Conservation (phyloP, 352 stramenopile genomes). For the Poterioochromonas sp. region DNA sequence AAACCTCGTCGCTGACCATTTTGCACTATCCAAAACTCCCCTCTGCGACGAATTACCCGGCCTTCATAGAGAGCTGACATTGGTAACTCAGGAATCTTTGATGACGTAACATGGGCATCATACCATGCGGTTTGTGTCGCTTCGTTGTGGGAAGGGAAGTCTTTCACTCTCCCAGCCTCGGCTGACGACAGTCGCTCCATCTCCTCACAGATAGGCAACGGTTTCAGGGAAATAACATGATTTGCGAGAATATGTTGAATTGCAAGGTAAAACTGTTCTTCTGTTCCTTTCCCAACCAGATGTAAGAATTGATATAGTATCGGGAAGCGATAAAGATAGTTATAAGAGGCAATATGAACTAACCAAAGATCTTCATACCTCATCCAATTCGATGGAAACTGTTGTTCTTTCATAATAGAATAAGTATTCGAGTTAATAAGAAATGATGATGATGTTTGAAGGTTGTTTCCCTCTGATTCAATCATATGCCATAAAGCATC, state of each 20-base stretch:
- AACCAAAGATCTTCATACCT: constrained; percentile 18
- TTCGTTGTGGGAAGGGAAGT: neutral
- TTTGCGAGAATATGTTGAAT: neutral
- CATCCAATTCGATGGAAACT: constrained; percentile 6
- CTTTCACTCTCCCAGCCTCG: neutral
- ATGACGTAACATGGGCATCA: neutral
- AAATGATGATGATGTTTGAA: neutral
- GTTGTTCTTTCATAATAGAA: neutral
- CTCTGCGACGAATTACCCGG: neutral
- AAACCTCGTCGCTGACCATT: neutral
- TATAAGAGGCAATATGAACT: constrained; percentile 18
- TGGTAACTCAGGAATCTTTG: neutral
- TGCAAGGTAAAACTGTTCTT: neutral
- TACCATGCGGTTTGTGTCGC: neutral
- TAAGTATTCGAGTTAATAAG: neutral
- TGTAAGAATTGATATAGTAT: constrained; percentile 13
- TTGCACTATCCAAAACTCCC: neutral
- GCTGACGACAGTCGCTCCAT: neutral
- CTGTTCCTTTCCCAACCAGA: neutral
- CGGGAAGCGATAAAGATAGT: neutral
- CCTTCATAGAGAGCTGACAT: neutral
- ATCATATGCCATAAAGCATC: constrained; percentile 23
- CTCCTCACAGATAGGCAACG: neutral
- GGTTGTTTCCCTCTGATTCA: neutral
- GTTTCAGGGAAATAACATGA: neutral